phyloP scores from a whole-genome alignment of 2,329 filamentous ascomycete genomes.

The Fusarium gaditjirri region DNA sequence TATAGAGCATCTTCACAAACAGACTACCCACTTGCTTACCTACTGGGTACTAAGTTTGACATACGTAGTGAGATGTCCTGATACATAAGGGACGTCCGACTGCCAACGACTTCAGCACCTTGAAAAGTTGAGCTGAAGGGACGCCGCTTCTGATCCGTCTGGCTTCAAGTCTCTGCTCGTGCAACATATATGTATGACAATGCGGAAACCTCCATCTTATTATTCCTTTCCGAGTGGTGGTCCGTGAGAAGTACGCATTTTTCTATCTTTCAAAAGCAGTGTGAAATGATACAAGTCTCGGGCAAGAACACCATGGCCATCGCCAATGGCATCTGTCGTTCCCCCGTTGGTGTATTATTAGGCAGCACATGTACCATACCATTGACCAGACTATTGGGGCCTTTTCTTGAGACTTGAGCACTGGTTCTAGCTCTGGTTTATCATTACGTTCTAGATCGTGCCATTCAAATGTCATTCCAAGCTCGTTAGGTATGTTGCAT shows the following conservation, averaged over 20 bases:
- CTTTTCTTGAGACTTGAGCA: not conserved
- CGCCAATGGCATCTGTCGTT: not conserved
- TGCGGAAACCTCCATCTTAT: not conserved
- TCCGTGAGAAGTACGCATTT: not conserved
- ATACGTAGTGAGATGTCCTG: not conserved
- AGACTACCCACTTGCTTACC: not conserved
- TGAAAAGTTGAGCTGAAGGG: not conserved
- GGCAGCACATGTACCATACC: not conserved
- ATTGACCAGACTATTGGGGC: conserved; percentile 4
- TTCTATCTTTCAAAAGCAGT: conserved; percentile 10
- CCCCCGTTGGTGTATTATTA: not conserved
- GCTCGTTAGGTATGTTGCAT: not conserved
- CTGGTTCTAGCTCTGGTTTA: not conserved
- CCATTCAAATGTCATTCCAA: not conserved
- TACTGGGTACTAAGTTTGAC: not conserved
- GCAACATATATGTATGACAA: not conserved
- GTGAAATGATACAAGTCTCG: not conserved
- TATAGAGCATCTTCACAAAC: not conserved
- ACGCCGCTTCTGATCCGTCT: not conserved
- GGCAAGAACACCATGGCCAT: conserved; percentile 11
- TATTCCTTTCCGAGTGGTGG: conserved; percentile 8
- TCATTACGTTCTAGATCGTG: not conserved
- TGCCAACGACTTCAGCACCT: not conserved
- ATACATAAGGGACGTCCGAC: not conserved
- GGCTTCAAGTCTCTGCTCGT: not conserved